Conservation (phyloP, 306 rosid genomes). For the Cucumis melo region DNA sequence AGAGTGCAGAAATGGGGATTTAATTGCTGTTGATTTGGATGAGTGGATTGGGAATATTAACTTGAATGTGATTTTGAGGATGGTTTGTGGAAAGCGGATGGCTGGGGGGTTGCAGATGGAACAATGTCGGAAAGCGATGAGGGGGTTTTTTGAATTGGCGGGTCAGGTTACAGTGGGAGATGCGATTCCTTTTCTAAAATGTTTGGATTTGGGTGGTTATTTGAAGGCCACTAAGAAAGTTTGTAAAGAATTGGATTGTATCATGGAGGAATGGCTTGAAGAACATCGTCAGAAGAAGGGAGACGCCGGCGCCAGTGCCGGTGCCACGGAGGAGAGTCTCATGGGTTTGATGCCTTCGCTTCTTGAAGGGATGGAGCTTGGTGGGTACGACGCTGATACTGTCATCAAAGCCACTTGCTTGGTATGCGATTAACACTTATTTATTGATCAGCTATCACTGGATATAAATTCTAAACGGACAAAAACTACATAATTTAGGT, state of each 20-base stretch:
- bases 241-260: conserved; percentile 17
- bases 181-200: conserved; percentile 23
- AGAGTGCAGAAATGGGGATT: not conserved
- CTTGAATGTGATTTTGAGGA: conserved; percentile 27
- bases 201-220: conserved; percentile 45
- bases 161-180: conserved; percentile 27
- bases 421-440: conserved; percentile 10
- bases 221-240: conserved; percentile 21
- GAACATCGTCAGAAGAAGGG: conserved; percentile 20
- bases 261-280: conserved; percentile 22
- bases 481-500: no score
- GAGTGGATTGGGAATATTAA: conserved; percentile 24
- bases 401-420: conserved; percentile 33
- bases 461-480: no score
- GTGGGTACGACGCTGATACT: conserved; percentile 26
- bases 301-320: not conserved
- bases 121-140: conserved; percentile 1
- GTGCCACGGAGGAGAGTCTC: conserved; percentile 19
- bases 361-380: conserved; percentile 13
- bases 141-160: conserved; percentile 9
- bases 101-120: not conserved
- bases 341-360: conserved; percentile 19
- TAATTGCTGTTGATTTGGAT: conserved; percentile 10
- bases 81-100: conserved; percentile 23
- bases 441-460: no score